Conservation (phyloP, 192 early-diverging fungal species). For the Backusella parvicylindrica region DNA sequence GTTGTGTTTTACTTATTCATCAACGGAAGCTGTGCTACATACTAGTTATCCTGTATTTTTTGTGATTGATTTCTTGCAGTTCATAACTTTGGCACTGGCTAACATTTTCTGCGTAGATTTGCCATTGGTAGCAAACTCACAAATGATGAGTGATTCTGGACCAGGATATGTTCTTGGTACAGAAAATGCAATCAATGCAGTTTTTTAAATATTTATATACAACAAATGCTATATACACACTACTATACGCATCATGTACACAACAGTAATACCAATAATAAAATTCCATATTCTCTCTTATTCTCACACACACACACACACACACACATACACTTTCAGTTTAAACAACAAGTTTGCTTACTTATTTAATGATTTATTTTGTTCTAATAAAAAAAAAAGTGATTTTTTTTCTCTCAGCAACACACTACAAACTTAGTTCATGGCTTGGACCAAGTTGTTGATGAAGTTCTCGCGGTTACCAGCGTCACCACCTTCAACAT, state of each 20-base stretch:
- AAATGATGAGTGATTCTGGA: not conserved
- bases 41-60: not conserved
- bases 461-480: conserved; percentile 97
- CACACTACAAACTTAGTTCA: conserved; percentile 85
- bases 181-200: too few relatives aligned
- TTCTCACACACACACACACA: too few relatives aligned
- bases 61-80: not conserved
- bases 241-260: not conserved
- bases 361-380: conserved; percentile 6
- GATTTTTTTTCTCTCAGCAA: not conserved
- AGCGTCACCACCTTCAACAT: conserved; percentile 96
- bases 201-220: too few relatives aligned
- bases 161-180: not conserved
- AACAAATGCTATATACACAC: too few relatives aligned
- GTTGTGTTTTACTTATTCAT: not conserved
- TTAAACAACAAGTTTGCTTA: conserved; percentile 5
- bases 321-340: too few relatives aligned
- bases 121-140: not conserved
- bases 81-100: not conserved
- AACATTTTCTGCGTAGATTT: not conserved
- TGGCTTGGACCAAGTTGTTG: conserved; percentile 93
- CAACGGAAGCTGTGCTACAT: not conserved
- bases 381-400: conserved; percentile 4
- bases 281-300: not conserved
- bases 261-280: not conserved